A percentile compares a stretch with the other conserved stretches of the same genome.
These are phyloP conservation scores for Trichosporon ovoides DNA, from an alignment of 1,284 basidiomycete genomes.

Conservation along the genomic window DNA sequence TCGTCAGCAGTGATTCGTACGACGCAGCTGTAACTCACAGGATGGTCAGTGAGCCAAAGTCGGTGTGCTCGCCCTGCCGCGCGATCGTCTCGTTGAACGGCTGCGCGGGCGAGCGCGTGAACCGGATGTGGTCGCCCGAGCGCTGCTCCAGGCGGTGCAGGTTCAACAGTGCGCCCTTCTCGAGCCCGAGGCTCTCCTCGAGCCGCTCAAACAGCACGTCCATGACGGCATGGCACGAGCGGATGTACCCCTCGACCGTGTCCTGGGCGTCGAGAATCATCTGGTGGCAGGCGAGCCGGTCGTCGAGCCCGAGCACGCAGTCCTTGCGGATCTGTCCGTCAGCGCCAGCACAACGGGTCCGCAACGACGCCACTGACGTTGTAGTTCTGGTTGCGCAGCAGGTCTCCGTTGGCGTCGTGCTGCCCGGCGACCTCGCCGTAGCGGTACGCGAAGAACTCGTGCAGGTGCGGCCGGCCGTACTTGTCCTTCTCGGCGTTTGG, in stretches of 20 bases:
- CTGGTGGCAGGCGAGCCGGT: slow-evolving; percentile 17
- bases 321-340: slow-evolving; percentile 27
- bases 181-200: slow-evolving; percentile 57
- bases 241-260: slow-evolving; percentile 20
- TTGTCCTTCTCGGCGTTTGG: slow-evolving; percentile 27
- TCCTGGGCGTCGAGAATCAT: slow-evolving; percentile 19
- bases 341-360: neutral
- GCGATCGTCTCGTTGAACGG: slow-evolving; percentile 17
- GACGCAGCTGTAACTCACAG: neutral
- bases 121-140: slow-evolving; percentile 60
- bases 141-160: slow-evolving; percentile 53
- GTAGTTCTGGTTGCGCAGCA: slow-evolving; percentile 23
- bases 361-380: slow-evolving; percentile 27
- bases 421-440: slow-evolving; percentile 13
- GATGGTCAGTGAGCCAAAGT: slow-evolving; percentile 29
- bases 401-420: slow-evolving; percentile 13
- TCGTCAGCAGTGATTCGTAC: neutral
- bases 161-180: slow-evolving; percentile 52
- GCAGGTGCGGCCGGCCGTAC: slow-evolving; percentile 20
- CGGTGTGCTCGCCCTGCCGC: slow-evolving; percentile 27
- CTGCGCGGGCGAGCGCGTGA: slow-evolving; percentile 53
- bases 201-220: slow-evolving; percentile 56
- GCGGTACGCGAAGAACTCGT: slow-evolving; percentile 28
- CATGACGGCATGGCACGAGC: slow-evolving; percentile 50
- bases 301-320: slow-evolving; percentile 22